These are phyloP conservation scores for Rhizopogon salebrosus DNA, from an alignment of 768 basidiomycete genomes.

Conservation along the genomic window DNA sequence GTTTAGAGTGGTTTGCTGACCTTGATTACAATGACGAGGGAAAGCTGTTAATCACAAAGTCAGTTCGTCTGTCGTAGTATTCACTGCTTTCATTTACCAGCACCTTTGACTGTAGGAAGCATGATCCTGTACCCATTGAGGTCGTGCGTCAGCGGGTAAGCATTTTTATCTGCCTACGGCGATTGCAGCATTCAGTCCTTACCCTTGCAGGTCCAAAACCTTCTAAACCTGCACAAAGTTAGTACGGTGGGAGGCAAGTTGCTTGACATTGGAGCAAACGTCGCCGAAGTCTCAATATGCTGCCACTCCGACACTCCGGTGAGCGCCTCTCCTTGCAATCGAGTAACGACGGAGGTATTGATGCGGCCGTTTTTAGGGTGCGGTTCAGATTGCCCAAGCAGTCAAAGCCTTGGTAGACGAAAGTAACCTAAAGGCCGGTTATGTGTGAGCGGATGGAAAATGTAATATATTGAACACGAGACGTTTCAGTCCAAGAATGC, in stretches of 20 bases:
- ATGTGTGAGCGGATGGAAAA: slow-evolving; percentile 5
- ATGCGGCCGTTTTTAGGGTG: slow-evolving; percentile 32
- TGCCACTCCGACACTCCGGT: slow-evolving; percentile 65
- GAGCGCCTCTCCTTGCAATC: slow-evolving; percentile 14
- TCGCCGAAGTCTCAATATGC: slow-evolving; percentile 55
- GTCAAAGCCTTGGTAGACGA: slow-evolving; percentile 55
- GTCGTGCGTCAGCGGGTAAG: slow-evolving; percentile 41
- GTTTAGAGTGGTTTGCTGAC: slow-evolving; percentile 62
- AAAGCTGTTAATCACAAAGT: slow-evolving; percentile 58
- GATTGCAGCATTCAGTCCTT: background rate
- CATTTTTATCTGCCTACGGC: background rate
- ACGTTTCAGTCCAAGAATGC: background rate
- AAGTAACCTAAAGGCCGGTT: slow-evolving; percentile 37
- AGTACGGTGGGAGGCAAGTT: slow-evolving; percentile 40
- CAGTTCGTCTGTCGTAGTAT: background rate
- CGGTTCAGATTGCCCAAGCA: slow-evolving; percentile 44
- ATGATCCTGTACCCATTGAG: slow-evolving; percentile 40
- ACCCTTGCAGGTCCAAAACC: slow-evolving; percentile 33
- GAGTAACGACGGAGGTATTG: background rate
- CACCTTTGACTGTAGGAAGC: slow-evolving; percentile 34
- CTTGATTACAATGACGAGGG: slow-evolving; percentile 55
- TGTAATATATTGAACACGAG: background rate
- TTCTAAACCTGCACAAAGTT: slow-evolving; percentile 39
- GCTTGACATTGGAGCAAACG: slow-evolving; percentile 38
- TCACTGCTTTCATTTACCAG: background rate